These are phyloP conservation scores for Alloascoidea hylecoeti DNA, from an alignment of 805 yeast species.

Conservation along the genomic window DNA sequence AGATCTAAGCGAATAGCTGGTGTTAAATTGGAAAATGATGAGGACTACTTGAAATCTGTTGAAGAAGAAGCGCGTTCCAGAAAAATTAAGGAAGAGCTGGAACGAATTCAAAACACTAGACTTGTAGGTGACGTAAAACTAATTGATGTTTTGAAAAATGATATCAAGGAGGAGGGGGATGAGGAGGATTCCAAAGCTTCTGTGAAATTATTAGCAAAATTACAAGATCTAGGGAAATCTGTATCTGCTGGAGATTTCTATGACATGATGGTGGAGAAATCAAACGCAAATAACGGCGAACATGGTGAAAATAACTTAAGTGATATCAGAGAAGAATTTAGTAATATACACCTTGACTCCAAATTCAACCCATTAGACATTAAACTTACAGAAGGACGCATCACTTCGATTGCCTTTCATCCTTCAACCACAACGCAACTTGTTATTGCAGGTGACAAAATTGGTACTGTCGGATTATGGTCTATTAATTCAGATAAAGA, in stretches of 20 bases:
- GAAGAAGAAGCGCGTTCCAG: constrained; percentile 13
- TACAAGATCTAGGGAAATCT: constrained; percentile 17
- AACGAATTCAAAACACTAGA: constrained; percentile 37
- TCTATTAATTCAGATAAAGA: constrained; percentile 24
- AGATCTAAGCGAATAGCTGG: constrained; percentile 9
- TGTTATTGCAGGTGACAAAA: constrained; percentile 76
- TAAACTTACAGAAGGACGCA: constrained; percentile 52
- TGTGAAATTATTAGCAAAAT: constrained; percentile 17
- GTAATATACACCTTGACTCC: constrained; percentile 33
- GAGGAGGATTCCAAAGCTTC: constrained; percentile 16
- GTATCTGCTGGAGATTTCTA: constrained; percentile 19
- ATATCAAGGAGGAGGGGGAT: constrained; percentile 17
- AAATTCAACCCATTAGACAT: constrained; percentile 56
- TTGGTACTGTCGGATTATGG: constrained; percentile 87
- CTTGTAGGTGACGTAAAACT: constrained; percentile 53
- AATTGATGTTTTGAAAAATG: constrained; percentile 32
- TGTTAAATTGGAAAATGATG: constrained; percentile 14
- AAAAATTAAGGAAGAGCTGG: constrained; percentile 30
- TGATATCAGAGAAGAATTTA: constrained; percentile 38
- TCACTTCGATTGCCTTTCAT: constrained; percentile 65
- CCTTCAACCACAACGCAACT: constrained; percentile 51
- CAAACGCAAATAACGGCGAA: constrained; percentile 35
- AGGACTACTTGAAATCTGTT: constrained; percentile 11
- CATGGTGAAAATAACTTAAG: constrained; percentile 36
- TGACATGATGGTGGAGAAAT: constrained; percentile 24